Base-by-base conservation (phyloP, 148 eudicot species). In the Agrostemma githago region DNA sequence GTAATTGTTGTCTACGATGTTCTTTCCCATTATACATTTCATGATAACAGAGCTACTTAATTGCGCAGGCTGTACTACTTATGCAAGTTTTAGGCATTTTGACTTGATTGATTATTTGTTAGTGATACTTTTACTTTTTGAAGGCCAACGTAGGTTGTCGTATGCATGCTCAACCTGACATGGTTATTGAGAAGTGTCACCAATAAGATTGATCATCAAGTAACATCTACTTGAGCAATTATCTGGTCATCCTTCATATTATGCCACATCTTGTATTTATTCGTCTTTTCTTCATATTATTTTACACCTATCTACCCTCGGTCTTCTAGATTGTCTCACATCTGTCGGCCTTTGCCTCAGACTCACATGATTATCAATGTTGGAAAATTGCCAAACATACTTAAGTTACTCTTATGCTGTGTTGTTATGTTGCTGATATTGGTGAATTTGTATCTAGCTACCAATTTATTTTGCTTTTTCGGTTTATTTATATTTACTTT, bases 401-500 rank as follows among this genome's bases (percentile, higher is more conserved):
- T 51, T 51, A 1, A 51, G 56, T 51, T 51, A 51, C 56, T 7
- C 56, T 51, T 11, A 51, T 51, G 12, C 15, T 10, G 56, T 11
- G 14, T 15, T 51, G 56, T 51, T 51, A 51, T 68, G 37, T 5
- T 70, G 53, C 53, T 74, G 58, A 43, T 60, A 5, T 12, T 48
- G 40, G 67, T 46, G 62, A 14, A 54, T 37, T 26, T 54, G 40
- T 6, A 8, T 4, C 19, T 19, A 14, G 3, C 38, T 34, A 10
- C 21, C 53, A 4, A 12, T 17, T 20, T 0, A 4, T 17, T 5
- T 44, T 44, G 40, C 14, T 14, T 7, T 3, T 19, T 51, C 56
- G 14, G 17, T 17, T 63, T 73, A 10, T 76, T 53, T 26, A 16
- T 72, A 16, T 72, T 15, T 59, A 57, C 58, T 67, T 70, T 21